Evolutionary conservation across 2,329 filamentous ascomycete species (phyloP).

Genomic region (Drechslerella coelobrocha): DNA sequence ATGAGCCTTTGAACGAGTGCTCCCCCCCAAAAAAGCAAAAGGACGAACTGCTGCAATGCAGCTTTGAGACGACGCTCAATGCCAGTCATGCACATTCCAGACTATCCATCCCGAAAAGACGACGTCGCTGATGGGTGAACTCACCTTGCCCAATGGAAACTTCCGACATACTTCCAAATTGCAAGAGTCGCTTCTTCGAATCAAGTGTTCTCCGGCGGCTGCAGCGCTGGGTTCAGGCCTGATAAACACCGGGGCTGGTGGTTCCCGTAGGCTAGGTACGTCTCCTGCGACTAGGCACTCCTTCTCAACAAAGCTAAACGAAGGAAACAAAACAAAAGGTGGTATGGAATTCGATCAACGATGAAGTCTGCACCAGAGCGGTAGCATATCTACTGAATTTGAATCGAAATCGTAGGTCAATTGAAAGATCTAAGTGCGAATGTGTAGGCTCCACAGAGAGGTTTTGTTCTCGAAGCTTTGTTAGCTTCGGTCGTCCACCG

Average conservation of each 20-base stretch:
- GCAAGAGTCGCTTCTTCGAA: constrained; percentile 1
- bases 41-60: constrained; percentile 21
- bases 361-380: constrained; percentile 31
- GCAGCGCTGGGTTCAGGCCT: constrained; percentile 28
- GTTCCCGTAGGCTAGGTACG: neutral
- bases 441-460: neutral
- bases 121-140: constrained; percentile 6
- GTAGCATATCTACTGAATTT: constrained; percentile 44
- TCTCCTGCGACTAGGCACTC: constrained; percentile 49
- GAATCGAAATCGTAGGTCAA: constrained; percentile 15
- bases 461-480: neutral
- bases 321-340: constrained; percentile 28
- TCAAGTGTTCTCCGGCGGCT: neutral
- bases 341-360: constrained; percentile 50
- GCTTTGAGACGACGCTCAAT: constrained; percentile 15
- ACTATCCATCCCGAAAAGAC: no score
- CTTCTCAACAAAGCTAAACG: constrained; percentile 23
- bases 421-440: constrained; percentile 9
- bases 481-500: neutral
- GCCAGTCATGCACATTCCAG: constrained; percentile 37
- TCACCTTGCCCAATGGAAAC: constrained; percentile 50
- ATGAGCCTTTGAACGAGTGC: constrained; percentile 1
- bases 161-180: constrained; percentile 30
- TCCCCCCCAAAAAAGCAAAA: neutral
- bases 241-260: constrained; percentile 46